These are phyloP conservation scores for Alternaria conjuncta DNA, from an alignment of 2,329 filamentous ascomycete genomes.

Conservation along the genomic window DNA sequence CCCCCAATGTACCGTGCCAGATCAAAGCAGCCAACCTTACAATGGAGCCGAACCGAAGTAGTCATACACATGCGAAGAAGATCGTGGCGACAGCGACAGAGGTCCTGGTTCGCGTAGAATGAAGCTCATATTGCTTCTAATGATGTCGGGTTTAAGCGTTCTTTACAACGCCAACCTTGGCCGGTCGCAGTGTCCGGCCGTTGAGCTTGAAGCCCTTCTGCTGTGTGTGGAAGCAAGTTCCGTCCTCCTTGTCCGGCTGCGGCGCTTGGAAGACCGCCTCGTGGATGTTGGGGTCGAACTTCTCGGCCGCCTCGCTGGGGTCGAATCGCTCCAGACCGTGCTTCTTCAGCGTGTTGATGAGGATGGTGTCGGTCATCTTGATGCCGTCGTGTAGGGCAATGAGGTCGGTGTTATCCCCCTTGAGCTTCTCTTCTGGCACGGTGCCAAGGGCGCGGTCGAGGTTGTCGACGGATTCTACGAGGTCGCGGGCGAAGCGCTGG, in stretches of 20 bases:
- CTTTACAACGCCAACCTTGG: conserved; percentile 96
- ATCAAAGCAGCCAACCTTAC: conserved; percentile 10
- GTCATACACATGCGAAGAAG: conserved; percentile 29
- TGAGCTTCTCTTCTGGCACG: conserved; percentile 77
- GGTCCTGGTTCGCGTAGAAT: not conserved
- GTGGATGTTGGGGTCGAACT: conserved; percentile 95
- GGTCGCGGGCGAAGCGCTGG: conserved; percentile 90
- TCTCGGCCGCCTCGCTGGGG: conserved; percentile 72
- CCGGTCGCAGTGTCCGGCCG: conserved; percentile 84
- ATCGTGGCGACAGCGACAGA: not conserved
- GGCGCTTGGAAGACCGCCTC: conserved; percentile 96
- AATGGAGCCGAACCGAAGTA: conserved; percentile 20
- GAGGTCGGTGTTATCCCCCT: conserved; percentile 72
- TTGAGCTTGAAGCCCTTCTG: conserved; percentile 96
- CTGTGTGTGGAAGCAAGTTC: conserved; percentile 88
- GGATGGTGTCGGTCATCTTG: conserved; percentile 91
- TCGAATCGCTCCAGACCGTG: conserved; percentile 92
- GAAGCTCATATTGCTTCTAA: not conserved
- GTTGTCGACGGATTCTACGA: conserved; percentile 95
- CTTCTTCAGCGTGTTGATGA: conserved; percentile 88
- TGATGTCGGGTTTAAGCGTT: conserved; percentile 59
- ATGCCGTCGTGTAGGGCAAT: conserved; percentile 83
- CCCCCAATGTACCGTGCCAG: conserved; percentile 23
- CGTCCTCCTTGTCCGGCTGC: conserved; percentile 85
- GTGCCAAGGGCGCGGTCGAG: conserved; percentile 88